A percentile compares a stretch with the other conserved stretches of the same genome.
phyloP scores from a whole-genome alignment of 768 basidiomycete genomes.

The Tulasnella sp. region DNA sequence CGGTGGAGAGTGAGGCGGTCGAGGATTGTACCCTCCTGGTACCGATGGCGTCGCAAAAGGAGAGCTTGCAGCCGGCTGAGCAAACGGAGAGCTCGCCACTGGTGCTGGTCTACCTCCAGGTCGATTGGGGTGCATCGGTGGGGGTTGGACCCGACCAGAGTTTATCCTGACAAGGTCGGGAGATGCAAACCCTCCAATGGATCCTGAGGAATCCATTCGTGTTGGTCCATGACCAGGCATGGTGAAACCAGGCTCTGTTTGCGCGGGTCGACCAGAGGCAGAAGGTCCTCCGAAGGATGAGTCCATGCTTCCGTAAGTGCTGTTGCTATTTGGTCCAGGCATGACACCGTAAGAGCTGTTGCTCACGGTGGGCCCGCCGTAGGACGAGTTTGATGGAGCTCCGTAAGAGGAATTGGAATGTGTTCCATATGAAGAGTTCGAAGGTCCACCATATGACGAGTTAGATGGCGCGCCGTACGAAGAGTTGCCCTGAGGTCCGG shows the following conservation, averaged over 20 bases:
- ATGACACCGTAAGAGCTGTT: not conserved
- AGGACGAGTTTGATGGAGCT: not conserved
- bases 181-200: constrained; percentile 3
- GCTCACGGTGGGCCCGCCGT: not conserved
- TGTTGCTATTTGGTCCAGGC: not conserved
- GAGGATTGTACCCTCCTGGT: not conserved
- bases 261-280: not conserved
- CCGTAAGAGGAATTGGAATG: not conserved
- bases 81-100: not conserved
- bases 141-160: not conserved
- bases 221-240: not conserved
- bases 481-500: too few relatives aligned
- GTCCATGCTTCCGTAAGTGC: not conserved
- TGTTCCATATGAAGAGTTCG: not conserved
- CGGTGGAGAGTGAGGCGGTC: not conserved
- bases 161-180: not conserved
- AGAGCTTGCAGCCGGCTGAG: not conserved
- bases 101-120: not conserved
- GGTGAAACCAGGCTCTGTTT: not conserved
- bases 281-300: too few relatives aligned
- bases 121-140: constrained; percentile 2
- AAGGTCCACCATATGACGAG: not conserved
- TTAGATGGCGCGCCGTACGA: not conserved
- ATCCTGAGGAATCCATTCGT: not conserved
- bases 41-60: not conserved